A percentile compares a stretch with the other conserved stretches of the same genome.
These are phyloP conservation scores for Rossbeevera mucosa DNA, from an alignment of 768 basidiomycete species.

Conservation along the genomic window DNA sequence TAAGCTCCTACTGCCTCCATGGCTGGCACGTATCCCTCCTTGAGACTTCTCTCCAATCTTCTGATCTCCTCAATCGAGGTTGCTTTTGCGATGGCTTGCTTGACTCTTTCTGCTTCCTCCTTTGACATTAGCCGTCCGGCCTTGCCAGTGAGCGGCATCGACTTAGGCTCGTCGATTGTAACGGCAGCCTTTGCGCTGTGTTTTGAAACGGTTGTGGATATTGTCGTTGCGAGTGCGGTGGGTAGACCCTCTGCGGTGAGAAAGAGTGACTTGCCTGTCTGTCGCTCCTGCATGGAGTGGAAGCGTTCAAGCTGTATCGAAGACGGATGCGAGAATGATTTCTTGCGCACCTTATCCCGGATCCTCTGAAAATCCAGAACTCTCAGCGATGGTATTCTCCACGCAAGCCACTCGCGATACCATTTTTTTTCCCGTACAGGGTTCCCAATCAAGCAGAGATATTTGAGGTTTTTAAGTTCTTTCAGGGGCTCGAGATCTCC, in stretches of 20 bases:
- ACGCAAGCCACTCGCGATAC: conserved; percentile 95
- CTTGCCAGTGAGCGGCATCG: conserved; percentile 50
- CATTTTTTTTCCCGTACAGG: conserved; percentile 89
- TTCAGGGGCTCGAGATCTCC: conserved; percentile 83
- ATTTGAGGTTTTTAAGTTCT: conserved; percentile 69
- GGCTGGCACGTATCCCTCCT: conserved; percentile 79
- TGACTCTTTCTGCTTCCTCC: conserved; percentile 85
- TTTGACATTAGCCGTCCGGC: conserved; percentile 88
- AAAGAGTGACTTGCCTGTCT: conserved; percentile 69
- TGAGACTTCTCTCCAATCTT: conserved; percentile 72
- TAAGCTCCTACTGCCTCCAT: conserved; percentile 76
- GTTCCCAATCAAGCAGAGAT: conserved; percentile 73
- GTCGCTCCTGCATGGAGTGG: conserved; percentile 61
- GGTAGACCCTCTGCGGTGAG: conserved; percentile 73
- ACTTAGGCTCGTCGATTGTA: conserved; percentile 77
- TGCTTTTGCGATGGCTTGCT: conserved; percentile 84
- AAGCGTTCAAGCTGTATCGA: conserved; percentile 27
- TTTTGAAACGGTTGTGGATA: conserved; percentile 69
- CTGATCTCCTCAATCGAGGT: conserved; percentile 87
- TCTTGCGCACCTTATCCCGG: conserved; percentile 81
- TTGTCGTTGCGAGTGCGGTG: conserved; percentile 74
- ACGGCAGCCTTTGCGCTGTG: conserved; percentile 56
- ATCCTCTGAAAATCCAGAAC: conserved; percentile 95
- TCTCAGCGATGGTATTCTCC: conserved; percentile 80
- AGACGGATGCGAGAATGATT: conserved; percentile 19